phyloP scores from a whole-genome alignment of 192 early-diverging fungal species.

The Rhizoclosmatium globosum region DNA sequence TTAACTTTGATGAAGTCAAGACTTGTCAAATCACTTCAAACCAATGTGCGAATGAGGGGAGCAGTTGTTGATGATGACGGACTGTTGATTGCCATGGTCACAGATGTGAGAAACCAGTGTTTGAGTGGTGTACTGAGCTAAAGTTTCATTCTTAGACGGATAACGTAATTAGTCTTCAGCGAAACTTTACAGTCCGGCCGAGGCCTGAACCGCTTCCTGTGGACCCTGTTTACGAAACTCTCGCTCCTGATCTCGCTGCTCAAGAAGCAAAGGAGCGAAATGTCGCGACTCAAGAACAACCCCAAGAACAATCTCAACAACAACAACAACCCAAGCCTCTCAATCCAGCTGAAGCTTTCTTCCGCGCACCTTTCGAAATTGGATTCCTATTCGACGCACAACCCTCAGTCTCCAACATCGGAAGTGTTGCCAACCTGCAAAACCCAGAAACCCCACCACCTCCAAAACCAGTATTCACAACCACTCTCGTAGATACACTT shows the following conservation, averaged over 20 bases:
- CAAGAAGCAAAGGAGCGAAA: neutral
- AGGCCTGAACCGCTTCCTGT: neutral
- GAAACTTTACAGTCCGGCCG: slow-evolving; percentile 2
- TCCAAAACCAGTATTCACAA: neutral
- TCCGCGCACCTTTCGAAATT: slow-evolving; percentile 1
- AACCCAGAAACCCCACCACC: neutral
- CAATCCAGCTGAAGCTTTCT: neutral
- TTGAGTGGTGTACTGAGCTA: neutral
- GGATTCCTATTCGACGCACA: slow-evolving; percentile 18
- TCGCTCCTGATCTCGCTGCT: neutral
- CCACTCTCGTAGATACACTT: neutral
- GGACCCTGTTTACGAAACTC: neutral
- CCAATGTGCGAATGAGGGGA: slow-evolving; percentile 11
- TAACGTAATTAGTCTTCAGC: neutral
- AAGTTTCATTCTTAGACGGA: slow-evolving; percentile 10
- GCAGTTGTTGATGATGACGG: slow-evolving; percentile 10
- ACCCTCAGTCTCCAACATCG: neutral
- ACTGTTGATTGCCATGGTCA: neutral
- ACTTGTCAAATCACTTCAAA: slow-evolving; percentile 18
- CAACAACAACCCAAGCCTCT: neutral
- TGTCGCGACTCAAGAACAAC: neutral
- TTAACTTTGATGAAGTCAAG: slow-evolving; percentile 18
- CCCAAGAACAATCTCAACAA: neutral
- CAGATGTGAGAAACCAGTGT: neutral
- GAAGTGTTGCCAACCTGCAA: neutral